Base-by-base conservation (phyloP, 1,284 basidiomycete genomes). In the Rhodotorula mucilaginosa region DNA sequence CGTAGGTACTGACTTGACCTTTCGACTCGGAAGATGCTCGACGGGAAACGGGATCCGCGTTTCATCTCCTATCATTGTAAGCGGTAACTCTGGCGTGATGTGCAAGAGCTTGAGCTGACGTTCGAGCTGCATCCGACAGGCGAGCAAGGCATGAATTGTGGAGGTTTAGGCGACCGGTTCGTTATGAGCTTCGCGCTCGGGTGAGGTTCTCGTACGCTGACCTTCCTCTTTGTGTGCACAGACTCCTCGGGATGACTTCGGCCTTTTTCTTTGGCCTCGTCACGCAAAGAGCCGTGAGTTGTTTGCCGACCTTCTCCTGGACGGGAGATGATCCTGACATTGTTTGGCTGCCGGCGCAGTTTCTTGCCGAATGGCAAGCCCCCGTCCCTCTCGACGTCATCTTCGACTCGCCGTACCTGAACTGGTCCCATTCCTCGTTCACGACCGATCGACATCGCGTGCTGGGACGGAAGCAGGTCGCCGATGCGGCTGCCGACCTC, bases 131-230 rank as follows among this genome's bases (percentile, higher is more conserved):
- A 16, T 29, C 0, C n/a, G 52, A 26, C 52, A 63, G 62, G 62
- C 64, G 71, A 73, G 39, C 63, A 64, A 34, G 69, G 72, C 10
- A 71, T 73, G 57, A 73, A 73, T 26, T 73, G 72, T 46, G 72
- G 72, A 5, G 72, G 72, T 1, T 61, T 71, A 15, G 72, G 69
- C 54, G 72, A 73, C 48, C 68, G 72, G 71, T 68, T n/a, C n/a
- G 52, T 31, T 16, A 21, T 21, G 12, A 2, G 2, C 19, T 31
- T 23, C 54, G 5, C 29, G 5, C 3, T 18, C 6, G 2, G 3
- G 8, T 5, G 2, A 5, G 13, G 10, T 13, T 26, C 0, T 6
- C 10, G 19, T 39, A 5, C 1, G 12, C 61, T n/a, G 1, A 39
- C 31, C 10, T 5, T 7, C 12, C 18, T 39, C 56, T 48, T n/a